Conservation (phyloP, 2,329 filamentous ascomycete species). For the Cladosporium sp. region DNA sequence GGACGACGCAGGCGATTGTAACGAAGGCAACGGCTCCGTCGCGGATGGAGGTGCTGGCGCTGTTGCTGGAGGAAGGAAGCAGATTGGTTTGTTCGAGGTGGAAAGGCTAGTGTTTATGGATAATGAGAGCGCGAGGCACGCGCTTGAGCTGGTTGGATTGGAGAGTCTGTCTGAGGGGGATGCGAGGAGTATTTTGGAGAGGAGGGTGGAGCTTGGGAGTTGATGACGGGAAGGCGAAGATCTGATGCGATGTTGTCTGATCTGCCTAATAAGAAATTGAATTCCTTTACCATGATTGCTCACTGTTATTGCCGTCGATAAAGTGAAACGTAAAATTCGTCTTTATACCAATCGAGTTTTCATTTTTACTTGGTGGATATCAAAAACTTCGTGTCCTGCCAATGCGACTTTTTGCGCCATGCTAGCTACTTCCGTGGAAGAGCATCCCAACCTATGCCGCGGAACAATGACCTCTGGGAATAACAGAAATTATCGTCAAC, state of each 20-base stretch:
- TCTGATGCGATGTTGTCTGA: too few relatives aligned
- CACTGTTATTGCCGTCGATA: too few relatives aligned
- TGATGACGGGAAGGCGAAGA: too few relatives aligned
- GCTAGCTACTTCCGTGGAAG: neutral
- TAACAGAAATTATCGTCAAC: neutral
- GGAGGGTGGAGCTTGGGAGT: slow-evolving; percentile 54
- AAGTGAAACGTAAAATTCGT: too few relatives aligned
- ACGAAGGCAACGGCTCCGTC: neutral
- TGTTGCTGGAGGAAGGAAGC: slow-evolving; percentile 17
- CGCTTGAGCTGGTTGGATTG: slow-evolving; percentile 60
- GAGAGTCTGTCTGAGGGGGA: slow-evolving; percentile 59
- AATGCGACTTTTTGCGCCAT: neutral
- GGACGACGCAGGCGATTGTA: slow-evolving; percentile 20
- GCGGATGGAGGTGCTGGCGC: slow-evolving; percentile 15
- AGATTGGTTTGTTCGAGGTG: slow-evolving; percentile 41
- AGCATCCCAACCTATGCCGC: slow-evolving; percentile 5
- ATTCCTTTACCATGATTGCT: too few relatives aligned
- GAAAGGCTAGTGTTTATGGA: slow-evolving; percentile 44
- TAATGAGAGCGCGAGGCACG: slow-evolving; percentile 44
- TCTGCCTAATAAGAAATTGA: too few relatives aligned
- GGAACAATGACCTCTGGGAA: slow-evolving; percentile 5
- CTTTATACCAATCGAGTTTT: too few relatives aligned
- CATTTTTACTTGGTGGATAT: too few relatives aligned
- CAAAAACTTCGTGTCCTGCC: neutral
- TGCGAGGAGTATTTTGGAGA: slow-evolving; percentile 62